Conservation (phyloP, 2,329 filamentous ascomycete genomes). For the Didymella arachidicola region DNA sequence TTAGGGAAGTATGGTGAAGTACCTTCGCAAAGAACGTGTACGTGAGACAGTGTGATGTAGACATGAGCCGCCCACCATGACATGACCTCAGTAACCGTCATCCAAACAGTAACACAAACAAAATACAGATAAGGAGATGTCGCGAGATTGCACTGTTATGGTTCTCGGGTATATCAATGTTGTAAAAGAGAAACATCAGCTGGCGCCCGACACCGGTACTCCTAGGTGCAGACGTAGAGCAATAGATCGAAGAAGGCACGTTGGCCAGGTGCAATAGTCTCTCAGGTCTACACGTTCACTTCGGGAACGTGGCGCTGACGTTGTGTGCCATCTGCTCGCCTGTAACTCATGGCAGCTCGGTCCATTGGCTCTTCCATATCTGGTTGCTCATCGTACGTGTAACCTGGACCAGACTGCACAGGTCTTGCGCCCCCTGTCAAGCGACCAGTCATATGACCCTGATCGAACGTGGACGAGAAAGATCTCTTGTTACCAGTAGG, state of each 20-base stretch:
- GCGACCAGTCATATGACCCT: constrained; percentile 53
- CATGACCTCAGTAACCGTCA: constrained; percentile 12
- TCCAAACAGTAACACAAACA: constrained; percentile 11
- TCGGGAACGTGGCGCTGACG: constrained; percentile 49
- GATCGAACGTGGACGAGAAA: constrained; percentile 57
- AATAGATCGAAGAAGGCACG: constrained; percentile 13
- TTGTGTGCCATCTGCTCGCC: constrained; percentile 56
- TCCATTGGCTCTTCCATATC: constrained; percentile 54
- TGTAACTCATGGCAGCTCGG: constrained; percentile 55
- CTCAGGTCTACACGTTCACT: constrained; percentile 35
- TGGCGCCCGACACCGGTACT: constrained; percentile 25
- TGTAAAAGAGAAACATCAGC: constrained; percentile 1
- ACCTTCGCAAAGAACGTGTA: constrained; percentile 11
- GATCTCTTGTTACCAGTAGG: constrained; percentile 53
- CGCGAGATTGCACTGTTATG: constrained; percentile 24
- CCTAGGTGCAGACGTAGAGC: constrained; percentile 15
- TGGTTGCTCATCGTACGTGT: constrained; percentile 45
- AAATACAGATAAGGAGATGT: constrained; percentile 18
- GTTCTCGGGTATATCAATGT: constrained; percentile 30
- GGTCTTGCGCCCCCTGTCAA: constrained; percentile 56
- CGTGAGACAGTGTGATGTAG: constrained; percentile 11
- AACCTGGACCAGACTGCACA: constrained; percentile 39
- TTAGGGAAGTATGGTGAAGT: constrained; percentile 8
- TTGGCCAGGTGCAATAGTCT: background rate
- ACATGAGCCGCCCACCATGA: constrained; percentile 2